Conservation (phyloP, 371 early-diverging fungal genomes). For the Batrachochytrium dendrobatidis region DNA sequence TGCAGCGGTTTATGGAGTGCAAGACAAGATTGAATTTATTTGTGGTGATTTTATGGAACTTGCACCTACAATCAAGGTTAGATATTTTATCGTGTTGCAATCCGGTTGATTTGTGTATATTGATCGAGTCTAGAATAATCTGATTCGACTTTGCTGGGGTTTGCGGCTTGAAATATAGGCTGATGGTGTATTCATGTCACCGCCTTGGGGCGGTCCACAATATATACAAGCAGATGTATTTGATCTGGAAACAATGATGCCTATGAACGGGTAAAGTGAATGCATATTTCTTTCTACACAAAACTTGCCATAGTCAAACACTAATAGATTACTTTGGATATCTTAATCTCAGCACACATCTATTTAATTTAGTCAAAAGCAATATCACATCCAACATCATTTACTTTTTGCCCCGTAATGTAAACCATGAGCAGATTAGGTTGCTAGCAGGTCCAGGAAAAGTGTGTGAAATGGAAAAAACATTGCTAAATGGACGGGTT, state of each 20-base stretch:
- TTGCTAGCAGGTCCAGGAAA: constrained; percentile 29
- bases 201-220: constrained; percentile 84
- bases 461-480: constrained; percentile 67
- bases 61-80: constrained; percentile 49
- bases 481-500: constrained; percentile 47
- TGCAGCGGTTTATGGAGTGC: constrained; percentile 85
- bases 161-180: constrained; percentile 41
- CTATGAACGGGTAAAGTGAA: constrained; percentile 72
- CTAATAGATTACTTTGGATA: background rate
- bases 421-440: constrained; percentile 51
- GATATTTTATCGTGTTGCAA: constrained; percentile 6
- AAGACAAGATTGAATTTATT: constrained; percentile 85
- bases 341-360: background rate
- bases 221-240: constrained; percentile 39
- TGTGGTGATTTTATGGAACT: constrained; percentile 73
- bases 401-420: constrained; percentile 80
- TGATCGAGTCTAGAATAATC: background rate
- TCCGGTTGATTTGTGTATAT: constrained; percentile 7
- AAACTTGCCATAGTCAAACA: constrained; percentile 6
- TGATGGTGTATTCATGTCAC: constrained; percentile 86
- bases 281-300: too few relatives aligned
- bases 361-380: constrained; percentile 6
- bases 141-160: background rate
- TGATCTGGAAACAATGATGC: constrained; percentile 71
- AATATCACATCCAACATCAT: constrained; percentile 65